Base-by-base conservation (phyloP, 2,329 filamentous ascomycete genomes). In the Ceratocystis cubensis region DNA sequence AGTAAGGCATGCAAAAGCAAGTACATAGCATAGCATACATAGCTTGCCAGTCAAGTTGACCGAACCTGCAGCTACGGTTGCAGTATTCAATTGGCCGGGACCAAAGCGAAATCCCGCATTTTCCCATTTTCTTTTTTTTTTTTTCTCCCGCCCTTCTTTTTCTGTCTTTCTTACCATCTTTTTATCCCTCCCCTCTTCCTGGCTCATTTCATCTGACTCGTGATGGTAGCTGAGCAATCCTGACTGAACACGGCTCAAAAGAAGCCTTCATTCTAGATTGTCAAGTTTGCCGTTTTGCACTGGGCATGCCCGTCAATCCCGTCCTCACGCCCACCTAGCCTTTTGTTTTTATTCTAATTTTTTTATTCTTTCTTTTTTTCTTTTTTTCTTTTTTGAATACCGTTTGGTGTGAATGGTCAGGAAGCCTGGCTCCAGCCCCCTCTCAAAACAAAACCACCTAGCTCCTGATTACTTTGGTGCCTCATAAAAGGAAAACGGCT, bases 161-260 rank as follows among this genome's bases (percentile, higher is more conserved):
- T 48, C 20, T 61, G 20, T 41, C 37, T 45, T 30, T 25, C 61
- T 25, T 62, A 44, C 41, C 61, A n/a, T 53, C 48, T 62, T 46
- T 62, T 62, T 30, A 62, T 46, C 61, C 37, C 41, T 28, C 59
- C 61, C 41, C 37, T 62, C 61, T 62, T 44, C 41, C 22, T 62
- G 37, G 33, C 61, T n/a, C 13, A 44, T 46, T 62, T 59, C 56
- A 37, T 59, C 56, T 37, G 56, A 33, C 56, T 59, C 56, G 56
- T 37, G 56, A 59, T 59, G 56, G 7, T 59, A 59, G 56, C 56
- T n/a, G 15, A 37, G 28, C 28, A 59, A 17, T 59, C 25, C 56
- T 37, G n/a, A 59, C 17, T 59, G 7, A 59, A 30, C 25, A 33
- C 30, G 56, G 56, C 56, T 37, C 56, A 59, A n/a, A n/a, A 59